Evolutionary conservation across 2,329 filamentous ascomycete species (phyloP).

Genomic region (Myriosclerotinia duriaeana): DNA sequence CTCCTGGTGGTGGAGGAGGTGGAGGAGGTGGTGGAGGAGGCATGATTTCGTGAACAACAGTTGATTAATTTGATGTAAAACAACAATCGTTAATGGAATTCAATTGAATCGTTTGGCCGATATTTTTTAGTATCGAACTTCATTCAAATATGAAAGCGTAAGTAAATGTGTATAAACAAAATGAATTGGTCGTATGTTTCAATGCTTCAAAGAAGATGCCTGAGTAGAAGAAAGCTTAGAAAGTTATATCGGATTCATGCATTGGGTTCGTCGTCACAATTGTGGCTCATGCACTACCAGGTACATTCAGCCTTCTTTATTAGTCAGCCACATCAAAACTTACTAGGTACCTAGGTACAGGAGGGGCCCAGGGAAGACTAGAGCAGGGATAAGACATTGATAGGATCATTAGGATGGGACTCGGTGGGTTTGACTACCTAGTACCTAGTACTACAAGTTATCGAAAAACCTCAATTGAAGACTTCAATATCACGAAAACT

Average conservation of each 20-base stretch:
- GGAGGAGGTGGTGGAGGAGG: conserved; percentile 67
- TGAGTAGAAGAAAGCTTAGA: conserved; percentile 16
- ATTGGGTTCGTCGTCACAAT: conserved; percentile 26
- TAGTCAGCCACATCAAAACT: background rate
- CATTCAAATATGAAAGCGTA: background rate
- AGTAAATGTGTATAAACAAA: background rate
- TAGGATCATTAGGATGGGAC: background rate
- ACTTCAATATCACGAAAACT: conserved; percentile 9
- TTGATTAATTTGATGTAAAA: background rate
- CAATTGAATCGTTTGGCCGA: background rate
- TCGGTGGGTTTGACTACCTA: conserved; percentile 6
- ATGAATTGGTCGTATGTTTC: background rate
- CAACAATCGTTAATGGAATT: background rate
- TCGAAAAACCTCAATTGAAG: conserved; percentile 22
- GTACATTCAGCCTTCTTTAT: conserved; percentile 26
- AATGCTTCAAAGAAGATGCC: conserved; percentile 14
- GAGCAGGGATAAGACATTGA: conserved; percentile 1
- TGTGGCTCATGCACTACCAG: conserved; percentile 22
- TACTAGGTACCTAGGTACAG: background rate
- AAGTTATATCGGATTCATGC: conserved; percentile 22
- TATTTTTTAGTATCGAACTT: background rate
- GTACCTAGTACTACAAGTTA: conserved; percentile 7
- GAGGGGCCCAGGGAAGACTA: background rate
- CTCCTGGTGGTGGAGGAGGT: conserved; percentile 44
- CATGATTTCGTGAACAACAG: conserved; percentile 37